A percentile compares a stretch with the other conserved stretches of the same genome.
Conservation (phyloP, 169 alveolate species). For the Plasmodium gaboni region DNA sequence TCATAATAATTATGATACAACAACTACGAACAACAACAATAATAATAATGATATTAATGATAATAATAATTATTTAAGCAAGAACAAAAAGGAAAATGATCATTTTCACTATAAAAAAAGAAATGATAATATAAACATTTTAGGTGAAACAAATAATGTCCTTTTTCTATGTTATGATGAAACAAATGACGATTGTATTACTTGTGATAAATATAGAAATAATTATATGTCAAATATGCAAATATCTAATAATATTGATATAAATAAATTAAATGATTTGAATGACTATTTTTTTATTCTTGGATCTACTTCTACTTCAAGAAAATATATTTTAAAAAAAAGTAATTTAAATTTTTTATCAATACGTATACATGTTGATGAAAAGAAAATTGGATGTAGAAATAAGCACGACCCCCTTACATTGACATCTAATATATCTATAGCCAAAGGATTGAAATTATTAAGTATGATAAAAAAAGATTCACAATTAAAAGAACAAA, state of each 20-base stretch:
- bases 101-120: constrained; percentile 5
- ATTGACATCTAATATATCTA: constrained; percentile 56
- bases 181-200: constrained; percentile 40
- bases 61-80: constrained; percentile 7
- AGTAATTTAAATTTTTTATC: constrained; percentile 49
- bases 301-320: constrained; percentile 66
- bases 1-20: not conserved
- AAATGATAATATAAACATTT: not conserved
- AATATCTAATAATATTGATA: not conserved
- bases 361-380: constrained; percentile 38
- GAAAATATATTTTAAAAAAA: constrained; percentile 53
- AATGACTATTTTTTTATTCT: constrained; percentile 52
- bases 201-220: constrained; percentile 34
- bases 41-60: not conserved
- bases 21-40: not conserved
- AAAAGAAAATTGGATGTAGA: constrained; percentile 68
- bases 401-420: constrained; percentile 57
- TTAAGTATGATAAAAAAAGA: constrained; percentile 31
- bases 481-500: constrained; percentile 7
- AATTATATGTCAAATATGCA: constrained; percentile 69
- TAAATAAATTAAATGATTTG: not conserved
- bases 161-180: constrained; percentile 47
- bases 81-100: not conserved
- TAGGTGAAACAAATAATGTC: constrained; percentile 13
- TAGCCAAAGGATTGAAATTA: constrained; percentile 56